Base-by-base conservation (phyloP, 176 grass and related monocot species). In the Microstegium vimineum region DNA sequence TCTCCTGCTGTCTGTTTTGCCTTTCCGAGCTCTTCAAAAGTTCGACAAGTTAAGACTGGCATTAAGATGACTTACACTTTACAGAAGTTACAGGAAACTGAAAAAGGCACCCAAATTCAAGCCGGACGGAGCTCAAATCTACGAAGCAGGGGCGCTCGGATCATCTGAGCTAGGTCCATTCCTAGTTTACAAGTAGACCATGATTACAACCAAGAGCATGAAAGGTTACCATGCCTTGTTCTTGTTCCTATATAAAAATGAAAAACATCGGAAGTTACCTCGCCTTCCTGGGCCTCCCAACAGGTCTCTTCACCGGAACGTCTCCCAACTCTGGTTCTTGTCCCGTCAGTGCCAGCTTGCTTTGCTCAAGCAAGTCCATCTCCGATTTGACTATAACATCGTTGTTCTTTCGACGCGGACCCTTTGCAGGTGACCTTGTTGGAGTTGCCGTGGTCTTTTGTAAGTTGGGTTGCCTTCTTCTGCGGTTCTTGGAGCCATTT, bases 241-340 rank as follows among this genome's bases (percentile, higher is more conserved):
- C n/a, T n/a, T n/a, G n/a, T 27, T 45, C 68, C 38, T 28, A 59
- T 10, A 23, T 57, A 60, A 12, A 57, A 60, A 60, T 60, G 56
- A 56, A 6, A n/a, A 34, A 18, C 1, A 11, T n/a, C 1, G 8
- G 20, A 60, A 49, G 14, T 28, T 37, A 28, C 68, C 76, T 89
- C 10, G 27, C 72, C 64, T 85, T 89, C 84, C 68, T 90, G 71
- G 68, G 79, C 31, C 88, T 86, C 74, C 88, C 88, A 27, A 40
- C 67, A n/a, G 67, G 66, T 82, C 68, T 83, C 83, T 82, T 86
- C 36, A 69, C 68, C 0, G 79, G 83, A 57, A 82, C 6, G 30
- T 79, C 34, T 2, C 71, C 61, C 1, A 37, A 60, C 60, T 83
- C 74, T 66, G 47, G 37, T n/a, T 49, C 68, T 61, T 68, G 60